Conservation (phyloP, 2,329 filamentous ascomycete species). For the Hypoxylon sp. region DNA sequence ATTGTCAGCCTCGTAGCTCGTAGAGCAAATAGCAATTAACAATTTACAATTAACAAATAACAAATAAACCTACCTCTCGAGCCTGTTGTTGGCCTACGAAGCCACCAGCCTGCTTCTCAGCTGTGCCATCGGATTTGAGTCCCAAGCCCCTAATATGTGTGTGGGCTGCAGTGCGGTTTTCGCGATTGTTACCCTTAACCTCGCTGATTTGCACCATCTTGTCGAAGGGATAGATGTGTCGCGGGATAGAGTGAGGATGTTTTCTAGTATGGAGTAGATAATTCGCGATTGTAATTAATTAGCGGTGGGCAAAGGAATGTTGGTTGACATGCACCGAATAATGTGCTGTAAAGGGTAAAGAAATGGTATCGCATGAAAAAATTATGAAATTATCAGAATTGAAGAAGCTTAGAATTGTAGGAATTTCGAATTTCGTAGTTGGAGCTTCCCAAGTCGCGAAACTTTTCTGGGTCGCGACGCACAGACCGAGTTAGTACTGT, state of each 20-base stretch:
- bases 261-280: neutral
- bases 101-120: slow-evolving; percentile 80
- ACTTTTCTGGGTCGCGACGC: slow-evolving; percentile 44
- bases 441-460: slow-evolving; percentile 44
- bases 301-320: neutral
- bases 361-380: slow-evolving; percentile 31
- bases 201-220: slow-evolving; percentile 91
- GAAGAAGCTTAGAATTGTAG: slow-evolving; percentile 23
- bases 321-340: neutral
- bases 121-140: slow-evolving; percentile 82
- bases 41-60: too few relatives aligned
- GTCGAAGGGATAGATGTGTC: slow-evolving; percentile 42
- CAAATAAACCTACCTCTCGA: slow-evolving; percentile 73
- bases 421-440: too few relatives aligned
- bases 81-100: slow-evolving; percentile 91
- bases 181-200: slow-evolving; percentile 92
- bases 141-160: slow-evolving; percentile 98
- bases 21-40: too few relatives aligned
- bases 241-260: slow-evolving; percentile 8
- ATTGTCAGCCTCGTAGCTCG: slow-evolving; percentile 33
- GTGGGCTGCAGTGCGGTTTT: slow-evolving; percentile 95
- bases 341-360: slow-evolving; percentile 1
- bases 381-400: slow-evolving; percentile 32
- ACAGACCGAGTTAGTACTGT: slow-evolving; percentile 34
- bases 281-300: slow-evolving; percentile 11